Evolutionary conservation across 345 rosid genomes (phyloP).

Genomic region (Eucalyptus rudis): DNA sequence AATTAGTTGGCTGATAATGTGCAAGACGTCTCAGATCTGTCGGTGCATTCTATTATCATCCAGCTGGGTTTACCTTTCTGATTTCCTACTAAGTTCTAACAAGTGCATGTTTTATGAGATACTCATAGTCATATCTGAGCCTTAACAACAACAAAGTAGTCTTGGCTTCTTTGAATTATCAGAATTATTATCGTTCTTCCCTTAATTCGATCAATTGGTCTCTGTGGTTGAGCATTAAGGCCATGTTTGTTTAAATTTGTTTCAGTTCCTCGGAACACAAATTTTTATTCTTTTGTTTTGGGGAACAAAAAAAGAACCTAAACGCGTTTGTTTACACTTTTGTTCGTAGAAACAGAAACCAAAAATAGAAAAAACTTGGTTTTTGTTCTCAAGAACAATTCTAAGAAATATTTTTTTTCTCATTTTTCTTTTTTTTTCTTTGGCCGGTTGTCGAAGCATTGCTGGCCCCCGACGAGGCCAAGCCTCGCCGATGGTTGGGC

Average conservation of each 20-base stretch:
- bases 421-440: no score
- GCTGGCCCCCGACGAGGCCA: fast-evolving
- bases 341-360: no score
- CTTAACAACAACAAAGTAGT: neutral
- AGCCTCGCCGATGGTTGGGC: no score
- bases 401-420: no score
- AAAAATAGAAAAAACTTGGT: no score
- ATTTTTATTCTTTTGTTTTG: no score
- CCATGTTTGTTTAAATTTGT: no score
- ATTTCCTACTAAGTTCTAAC: neutral
- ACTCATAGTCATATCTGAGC: neutral
- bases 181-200: neutral
- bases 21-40: neutral
- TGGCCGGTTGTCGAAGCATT: fast-evolving
- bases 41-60: neutral
- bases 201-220: neutral
- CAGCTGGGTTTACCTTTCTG: neutral
- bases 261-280: fast-evolving
- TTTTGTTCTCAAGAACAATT: no score
- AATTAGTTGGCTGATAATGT: neutral
- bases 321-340: no score
- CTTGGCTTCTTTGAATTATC: neutral
- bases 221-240: neutral
- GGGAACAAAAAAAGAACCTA: fast-evolving
- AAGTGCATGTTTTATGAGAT: neutral